Evolutionary conservation across 768 basidiomycete genomes (phyloP), one percentile per base, ranked within the genome.

Genomic region (Boletus sp.): DNA sequence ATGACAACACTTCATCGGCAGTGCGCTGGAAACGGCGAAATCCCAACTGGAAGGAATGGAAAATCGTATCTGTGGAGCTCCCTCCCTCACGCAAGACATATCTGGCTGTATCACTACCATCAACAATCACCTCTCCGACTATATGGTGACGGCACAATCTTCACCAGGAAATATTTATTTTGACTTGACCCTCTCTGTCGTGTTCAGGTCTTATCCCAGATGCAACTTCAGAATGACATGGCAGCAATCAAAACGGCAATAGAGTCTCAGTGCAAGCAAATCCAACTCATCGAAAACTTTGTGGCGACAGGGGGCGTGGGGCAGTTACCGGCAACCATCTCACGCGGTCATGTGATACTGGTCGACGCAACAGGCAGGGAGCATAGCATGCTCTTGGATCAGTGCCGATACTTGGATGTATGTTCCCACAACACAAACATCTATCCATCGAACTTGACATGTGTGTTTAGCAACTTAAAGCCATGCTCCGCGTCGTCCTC

Each of bases 301-400:
- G 28, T 24, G 24, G 24, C 18, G n/a, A 20, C 33, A 10, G 36
- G 20, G 8, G 28, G 41, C 2, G 12, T 47, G 6, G 28, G 14
- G 20, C 49, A 14, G 18, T 24, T 51, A 8, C 39, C 55, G 1
- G 12, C 35, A 24, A 17, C 20, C 28, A 10, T 59, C 8, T 50
- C 54, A 5, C 18, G 40, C 5, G 55, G 40, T 3, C 11, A 56
- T 47, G 55, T 10, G 5, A 37, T 44, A 17, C 33, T 59, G 8
- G 30, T 57, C 9, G 55, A 57, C 28, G 50, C 50, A 20, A 48
- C 55, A 12, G 55, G 55, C 12, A 37, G 47, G 9, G 55, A 59
- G 12, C 47, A 48, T 20, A 3, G 35, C 3, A 15, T 59, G 33
- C 47, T 52, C 7, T 47, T 57, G 17, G 58, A 59, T 29, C 50